phyloP scores from a whole-genome alignment of 148 eudicot species.

The Silene conica region DNA sequence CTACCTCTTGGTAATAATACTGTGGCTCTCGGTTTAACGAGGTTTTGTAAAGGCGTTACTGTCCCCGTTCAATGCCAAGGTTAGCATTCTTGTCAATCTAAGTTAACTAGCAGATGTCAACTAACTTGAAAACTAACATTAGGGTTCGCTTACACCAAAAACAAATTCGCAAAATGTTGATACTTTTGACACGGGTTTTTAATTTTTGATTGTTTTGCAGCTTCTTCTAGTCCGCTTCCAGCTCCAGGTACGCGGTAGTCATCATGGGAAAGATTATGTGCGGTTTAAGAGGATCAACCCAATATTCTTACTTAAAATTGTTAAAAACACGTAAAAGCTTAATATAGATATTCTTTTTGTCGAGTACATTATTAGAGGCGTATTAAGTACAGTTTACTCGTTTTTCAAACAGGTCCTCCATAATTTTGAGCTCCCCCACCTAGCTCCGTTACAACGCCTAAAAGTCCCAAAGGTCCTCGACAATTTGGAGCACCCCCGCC shows the following conservation, averaged over 20 bases:
- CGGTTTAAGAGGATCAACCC: background rate
- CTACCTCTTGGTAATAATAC: constrained; percentile 37
- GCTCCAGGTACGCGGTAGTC: constrained; percentile 47
- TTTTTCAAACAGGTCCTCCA: constrained; percentile 44
- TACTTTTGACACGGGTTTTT: background rate
- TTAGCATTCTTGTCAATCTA: constrained; percentile 13
- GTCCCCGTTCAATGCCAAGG: constrained; percentile 58
- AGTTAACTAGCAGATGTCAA: background rate
- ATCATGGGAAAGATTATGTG: background rate
- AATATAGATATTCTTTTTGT: no score
- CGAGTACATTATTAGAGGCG: background rate
- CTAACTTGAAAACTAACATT: background rate
- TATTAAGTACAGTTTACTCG: background rate
- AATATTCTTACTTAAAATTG: background rate
- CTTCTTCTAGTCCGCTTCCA: constrained; percentile 53
- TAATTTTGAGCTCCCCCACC: constrained; percentile 41
- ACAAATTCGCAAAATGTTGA: background rate
- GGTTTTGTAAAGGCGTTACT: constrained; percentile 31
- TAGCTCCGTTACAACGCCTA: constrained; percentile 1
- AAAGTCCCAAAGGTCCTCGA: background rate
- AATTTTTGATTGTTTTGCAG: constrained; percentile 43
- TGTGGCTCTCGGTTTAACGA: constrained; percentile 45
- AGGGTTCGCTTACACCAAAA: background rate
- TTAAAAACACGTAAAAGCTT: no score
- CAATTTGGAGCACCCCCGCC: background rate